phyloP scores from a whole-genome alignment of 2,329 filamentous ascomycete species.

The Clonostachys solani region DNA sequence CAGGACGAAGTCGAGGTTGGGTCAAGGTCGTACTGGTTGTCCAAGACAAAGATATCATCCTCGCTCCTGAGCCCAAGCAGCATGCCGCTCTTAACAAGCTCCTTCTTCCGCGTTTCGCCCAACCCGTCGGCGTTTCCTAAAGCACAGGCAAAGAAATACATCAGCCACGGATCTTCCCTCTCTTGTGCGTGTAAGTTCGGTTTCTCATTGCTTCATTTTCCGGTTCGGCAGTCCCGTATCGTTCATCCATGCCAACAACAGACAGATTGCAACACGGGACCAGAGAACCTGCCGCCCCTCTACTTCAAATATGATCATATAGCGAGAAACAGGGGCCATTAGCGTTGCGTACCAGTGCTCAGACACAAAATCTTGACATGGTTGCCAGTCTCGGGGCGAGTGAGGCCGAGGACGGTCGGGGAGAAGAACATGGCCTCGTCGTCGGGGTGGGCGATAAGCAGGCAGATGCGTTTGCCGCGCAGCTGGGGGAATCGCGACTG shows the following conservation, averaged over 20 bases:
- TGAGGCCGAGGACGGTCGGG: slow-evolving; percentile 81
- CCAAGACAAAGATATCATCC: slow-evolving; percentile 81
- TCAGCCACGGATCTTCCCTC: too few species aligned
- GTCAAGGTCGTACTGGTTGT: slow-evolving; percentile 56
- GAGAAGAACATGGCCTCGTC: slow-evolving; percentile 99
- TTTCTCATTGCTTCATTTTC: too few species aligned
- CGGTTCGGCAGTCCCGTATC: too few species aligned
- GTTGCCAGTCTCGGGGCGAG: slow-evolving; percentile 74
- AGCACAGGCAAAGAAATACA: not conserved
- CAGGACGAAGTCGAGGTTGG: slow-evolving; percentile 2
- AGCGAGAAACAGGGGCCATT: too few species aligned
- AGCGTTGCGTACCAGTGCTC: slow-evolving; percentile 60
- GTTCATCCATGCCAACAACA: not conserved
- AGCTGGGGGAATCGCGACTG: slow-evolving; percentile 59
- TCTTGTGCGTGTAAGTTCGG: too few species aligned
- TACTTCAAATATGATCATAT: not conserved
- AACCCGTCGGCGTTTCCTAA: slow-evolving; percentile 81
- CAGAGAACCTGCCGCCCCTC: not conserved
- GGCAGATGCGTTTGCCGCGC: slow-evolving; percentile 78
- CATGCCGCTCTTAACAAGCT: slow-evolving; percentile 77
- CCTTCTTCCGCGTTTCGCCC: slow-evolving; percentile 75
- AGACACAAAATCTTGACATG: slow-evolving; percentile 93
- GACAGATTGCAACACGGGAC: not conserved
- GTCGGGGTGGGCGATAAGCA: slow-evolving; percentile 95
- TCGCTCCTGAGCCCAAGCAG: slow-evolving; percentile 69